These are phyloP conservation scores for Fusarium musae DNA, from an alignment of 2,329 filamentous ascomycete species.

Conservation along the genomic window DNA sequence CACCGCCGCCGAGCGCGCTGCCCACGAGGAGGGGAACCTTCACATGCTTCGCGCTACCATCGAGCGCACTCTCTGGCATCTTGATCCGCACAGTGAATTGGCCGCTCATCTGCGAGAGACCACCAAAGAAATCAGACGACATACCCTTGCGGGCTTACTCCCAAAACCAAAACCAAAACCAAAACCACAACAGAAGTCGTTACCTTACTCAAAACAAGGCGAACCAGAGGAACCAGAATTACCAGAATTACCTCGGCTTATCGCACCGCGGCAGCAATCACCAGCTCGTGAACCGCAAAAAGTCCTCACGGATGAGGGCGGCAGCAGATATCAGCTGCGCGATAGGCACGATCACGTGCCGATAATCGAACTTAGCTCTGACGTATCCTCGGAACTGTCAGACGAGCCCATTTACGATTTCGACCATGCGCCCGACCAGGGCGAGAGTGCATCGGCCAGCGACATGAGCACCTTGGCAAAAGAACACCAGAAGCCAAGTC, in stretches of 20 bases:
- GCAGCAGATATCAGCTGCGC: neutral
- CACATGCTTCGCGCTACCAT: slow-evolving; percentile 20
- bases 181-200: neutral
- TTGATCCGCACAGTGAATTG: slow-evolving; percentile 8
- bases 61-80: slow-evolving; percentile 7
- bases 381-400: neutral
- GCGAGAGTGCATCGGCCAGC: slow-evolving; percentile 15
- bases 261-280: neutral
- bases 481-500: neutral
- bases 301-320: neutral
- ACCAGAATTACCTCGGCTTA: neutral
- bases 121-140: slow-evolving; percentile 3
- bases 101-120: slow-evolving; percentile 2
- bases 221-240: neutral
- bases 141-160: slow-evolving; percentile 1
- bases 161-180: slow-evolving; percentile 3
- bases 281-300: neutral
- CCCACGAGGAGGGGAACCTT: slow-evolving; percentile 19
- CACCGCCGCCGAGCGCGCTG: slow-evolving; percentile 18
- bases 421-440: neutral
- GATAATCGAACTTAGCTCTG: slow-evolving; percentile 2
- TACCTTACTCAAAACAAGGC: neutral
- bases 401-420: neutral
- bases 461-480: neutral
- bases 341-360: neutral